Percentiles rank a stretch among this genome's conserved stretches.
phyloP scores from a whole-genome alignment of 441 rosid genomes.

The Geranium incanum region DNA sequence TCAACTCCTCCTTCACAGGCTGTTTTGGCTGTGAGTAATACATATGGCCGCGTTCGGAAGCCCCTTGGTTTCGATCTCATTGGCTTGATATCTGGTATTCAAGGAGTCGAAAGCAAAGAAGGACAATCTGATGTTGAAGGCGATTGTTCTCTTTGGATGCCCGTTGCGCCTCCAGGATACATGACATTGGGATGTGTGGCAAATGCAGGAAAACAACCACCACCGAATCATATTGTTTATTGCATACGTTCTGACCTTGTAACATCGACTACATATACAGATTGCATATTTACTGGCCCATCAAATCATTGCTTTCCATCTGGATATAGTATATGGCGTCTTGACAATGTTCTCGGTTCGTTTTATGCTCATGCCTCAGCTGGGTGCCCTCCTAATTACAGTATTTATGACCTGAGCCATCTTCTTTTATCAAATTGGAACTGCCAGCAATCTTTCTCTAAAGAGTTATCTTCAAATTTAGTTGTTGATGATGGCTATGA shows the following conservation, averaged over 20 bases:
- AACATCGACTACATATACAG: constrained; percentile 76
- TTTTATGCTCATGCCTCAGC: constrained; percentile 76
- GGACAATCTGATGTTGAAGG: constrained; percentile 32
- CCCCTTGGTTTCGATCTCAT: constrained; percentile 72
- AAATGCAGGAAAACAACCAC: constrained; percentile 69
- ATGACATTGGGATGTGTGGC: constrained; percentile 87
- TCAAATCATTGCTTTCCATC: constrained; percentile 43
- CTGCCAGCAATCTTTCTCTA: constrained; percentile 39
- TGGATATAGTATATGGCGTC: constrained; percentile 95
- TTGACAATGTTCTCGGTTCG: constrained; percentile 88
- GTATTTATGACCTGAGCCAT: constrained; percentile 62
- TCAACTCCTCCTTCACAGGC: constrained; percentile 95
- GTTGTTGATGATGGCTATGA: constrained; percentile 28
- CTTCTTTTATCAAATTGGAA: constrained; percentile 72
- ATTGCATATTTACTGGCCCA: constrained; percentile 61
- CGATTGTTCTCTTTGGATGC: constrained; percentile 96
- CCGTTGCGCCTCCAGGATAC: constrained; percentile 91
- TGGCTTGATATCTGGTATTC: constrained; percentile 59
- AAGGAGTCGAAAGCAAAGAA: constrained; percentile 40
- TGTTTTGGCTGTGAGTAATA: constrained; percentile 87
- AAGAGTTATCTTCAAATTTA: constrained; percentile 35
- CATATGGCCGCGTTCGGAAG: constrained; percentile 95
- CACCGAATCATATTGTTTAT: constrained; percentile 74
- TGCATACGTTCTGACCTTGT: constrained; percentile 96
- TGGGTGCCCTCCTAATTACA: constrained; percentile 48